These are phyloP conservation scores for Yamadazyma paraphyllophila DNA, from an alignment of 805 yeast species.

Conservation along the genomic window DNA sequence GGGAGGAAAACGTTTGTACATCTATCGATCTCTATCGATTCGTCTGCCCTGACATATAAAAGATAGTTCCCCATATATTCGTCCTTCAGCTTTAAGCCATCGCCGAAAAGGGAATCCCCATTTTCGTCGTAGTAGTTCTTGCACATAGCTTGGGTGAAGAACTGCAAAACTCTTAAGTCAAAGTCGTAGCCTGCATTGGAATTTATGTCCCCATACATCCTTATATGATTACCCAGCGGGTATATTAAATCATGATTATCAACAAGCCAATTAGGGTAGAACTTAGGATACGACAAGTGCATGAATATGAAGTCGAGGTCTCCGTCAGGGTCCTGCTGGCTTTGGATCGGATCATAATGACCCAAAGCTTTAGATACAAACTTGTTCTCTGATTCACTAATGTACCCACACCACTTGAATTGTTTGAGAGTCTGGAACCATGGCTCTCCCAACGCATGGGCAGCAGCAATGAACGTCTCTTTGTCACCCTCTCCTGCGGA, in stretches of 20 bases:
- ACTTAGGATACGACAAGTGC: constrained; percentile 61
- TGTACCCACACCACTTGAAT: constrained; percentile 39
- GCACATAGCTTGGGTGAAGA: constrained; percentile 40
- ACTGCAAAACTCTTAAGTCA: constrained; percentile 38
- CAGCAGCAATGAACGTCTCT: constrained; percentile 73
- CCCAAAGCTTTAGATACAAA: constrained; percentile 38
- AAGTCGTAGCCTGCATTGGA: constrained; percentile 42
- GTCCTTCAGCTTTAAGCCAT: constrained; percentile 15
- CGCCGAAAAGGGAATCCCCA: constrained; percentile 28
- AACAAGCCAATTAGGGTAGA: constrained; percentile 31
- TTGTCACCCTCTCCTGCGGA: constrained; percentile 80
- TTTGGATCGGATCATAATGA: constrained; percentile 40
- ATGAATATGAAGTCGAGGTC: constrained; percentile 39
- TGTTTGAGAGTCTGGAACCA: constrained; percentile 53
- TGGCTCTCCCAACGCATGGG: constrained; percentile 46
- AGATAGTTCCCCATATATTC: constrained; percentile 37
- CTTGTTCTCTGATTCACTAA: constrained; percentile 20
- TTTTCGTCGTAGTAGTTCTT: constrained; percentile 28
- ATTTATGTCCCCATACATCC: constrained; percentile 38
- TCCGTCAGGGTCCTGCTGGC: constrained; percentile 14
- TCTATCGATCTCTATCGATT: constrained; percentile 22
- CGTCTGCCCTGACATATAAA: constrained; percentile 23
- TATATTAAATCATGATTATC: constrained; percentile 37
- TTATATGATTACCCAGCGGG: constrained; percentile 32
- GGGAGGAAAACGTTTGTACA: constrained; percentile 40